These are phyloP conservation scores for Tetradesmus obliquus DNA, from an alignment of 139 green algal genomes.

Conservation along the genomic window DNA sequence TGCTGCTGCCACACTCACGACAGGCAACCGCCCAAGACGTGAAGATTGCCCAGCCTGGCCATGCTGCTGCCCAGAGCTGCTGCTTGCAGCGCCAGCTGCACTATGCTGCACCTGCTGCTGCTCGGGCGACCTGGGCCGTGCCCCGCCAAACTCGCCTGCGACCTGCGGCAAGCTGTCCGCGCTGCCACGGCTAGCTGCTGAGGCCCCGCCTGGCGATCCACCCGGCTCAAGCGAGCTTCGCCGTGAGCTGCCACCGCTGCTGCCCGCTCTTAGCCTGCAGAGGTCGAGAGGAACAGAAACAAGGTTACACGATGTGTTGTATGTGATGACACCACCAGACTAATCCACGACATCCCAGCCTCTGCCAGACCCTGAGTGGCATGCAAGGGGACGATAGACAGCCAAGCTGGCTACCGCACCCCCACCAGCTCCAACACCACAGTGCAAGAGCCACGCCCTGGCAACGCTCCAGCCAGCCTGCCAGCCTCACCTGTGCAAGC, in stretches of 20 bases:
- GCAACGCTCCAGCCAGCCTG: background rate
- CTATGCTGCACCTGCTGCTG: constrained; percentile 2
- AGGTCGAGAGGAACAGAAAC: background rate
- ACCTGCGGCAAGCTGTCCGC: background rate
- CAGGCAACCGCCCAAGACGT: background rate
- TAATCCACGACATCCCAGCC: too few species aligned
- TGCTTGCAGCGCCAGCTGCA: background rate
- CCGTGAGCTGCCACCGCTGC: background rate
- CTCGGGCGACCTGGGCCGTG: background rate
- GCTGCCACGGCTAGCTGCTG: constrained; percentile 5
- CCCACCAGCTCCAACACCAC: background rate
- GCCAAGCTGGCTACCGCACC: too few species aligned
- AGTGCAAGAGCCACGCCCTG: background rate
- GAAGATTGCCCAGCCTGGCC: background rate
- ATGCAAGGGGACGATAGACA: too few species aligned
- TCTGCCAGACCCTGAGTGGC: too few species aligned
- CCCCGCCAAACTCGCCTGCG: background rate
- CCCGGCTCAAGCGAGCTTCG: background rate
- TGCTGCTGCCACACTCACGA: constrained; percentile 3
- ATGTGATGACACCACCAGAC: too few species aligned
- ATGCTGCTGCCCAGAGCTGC: constrained; percentile 6
- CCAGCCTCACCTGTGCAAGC: constrained; percentile 16
- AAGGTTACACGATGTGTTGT: background rate
- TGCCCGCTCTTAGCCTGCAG: background rate
- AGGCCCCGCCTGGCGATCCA: background rate